phyloP scores from a whole-genome alignment of 495 filamentous ascomycete genomes.

The Mycothermus thermophilus region DNA sequence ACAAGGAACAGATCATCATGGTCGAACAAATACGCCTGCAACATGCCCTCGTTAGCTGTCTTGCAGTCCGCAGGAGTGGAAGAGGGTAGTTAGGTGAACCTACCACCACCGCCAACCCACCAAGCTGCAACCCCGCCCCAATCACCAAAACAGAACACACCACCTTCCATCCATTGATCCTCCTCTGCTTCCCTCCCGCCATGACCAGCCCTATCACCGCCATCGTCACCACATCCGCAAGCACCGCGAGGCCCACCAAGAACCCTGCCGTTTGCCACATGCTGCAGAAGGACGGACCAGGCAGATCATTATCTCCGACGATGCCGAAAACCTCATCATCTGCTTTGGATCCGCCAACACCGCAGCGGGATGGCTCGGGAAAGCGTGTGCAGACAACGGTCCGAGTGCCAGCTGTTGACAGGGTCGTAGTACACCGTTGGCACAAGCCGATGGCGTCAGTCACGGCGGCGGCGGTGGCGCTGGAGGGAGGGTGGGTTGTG shows the following conservation, averaged over 20 bases:
- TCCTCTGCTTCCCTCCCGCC: constrained; percentile 58
- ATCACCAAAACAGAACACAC: constrained; percentile 48
- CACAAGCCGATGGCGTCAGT: constrained; percentile 68
- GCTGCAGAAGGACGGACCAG: constrained; percentile 52
- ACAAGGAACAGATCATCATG: constrained; percentile 74
- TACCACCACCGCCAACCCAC: constrained; percentile 66
- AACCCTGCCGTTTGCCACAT: constrained; percentile 86
- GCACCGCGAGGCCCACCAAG: constrained; percentile 65
- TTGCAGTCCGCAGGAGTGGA: neutral
- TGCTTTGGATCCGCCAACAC: constrained; percentile 53
- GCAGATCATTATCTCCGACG: too few species aligned
- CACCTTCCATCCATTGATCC: constrained; percentile 66
- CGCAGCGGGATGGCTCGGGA: constrained; percentile 49
- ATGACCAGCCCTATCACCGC: constrained; percentile 64
- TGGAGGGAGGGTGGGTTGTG: constrained; percentile 39
- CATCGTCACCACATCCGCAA: constrained; percentile 60
- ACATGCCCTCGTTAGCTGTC: neutral
- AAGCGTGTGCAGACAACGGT: constrained; percentile 33
- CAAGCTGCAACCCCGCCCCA: constrained; percentile 48
- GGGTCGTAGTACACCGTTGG: constrained; percentile 51
- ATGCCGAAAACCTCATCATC: too few species aligned
- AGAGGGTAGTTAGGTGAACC: constrained; percentile 25
- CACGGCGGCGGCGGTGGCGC: constrained; percentile 40
- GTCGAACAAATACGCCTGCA: constrained; percentile 70
- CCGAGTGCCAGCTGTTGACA: too few species aligned